Percentiles rank a stretch among this genome's conserved stretches.
Conservation (phyloP, 495 filamentous ascomycete species). For the Podospora sp. region DNA sequence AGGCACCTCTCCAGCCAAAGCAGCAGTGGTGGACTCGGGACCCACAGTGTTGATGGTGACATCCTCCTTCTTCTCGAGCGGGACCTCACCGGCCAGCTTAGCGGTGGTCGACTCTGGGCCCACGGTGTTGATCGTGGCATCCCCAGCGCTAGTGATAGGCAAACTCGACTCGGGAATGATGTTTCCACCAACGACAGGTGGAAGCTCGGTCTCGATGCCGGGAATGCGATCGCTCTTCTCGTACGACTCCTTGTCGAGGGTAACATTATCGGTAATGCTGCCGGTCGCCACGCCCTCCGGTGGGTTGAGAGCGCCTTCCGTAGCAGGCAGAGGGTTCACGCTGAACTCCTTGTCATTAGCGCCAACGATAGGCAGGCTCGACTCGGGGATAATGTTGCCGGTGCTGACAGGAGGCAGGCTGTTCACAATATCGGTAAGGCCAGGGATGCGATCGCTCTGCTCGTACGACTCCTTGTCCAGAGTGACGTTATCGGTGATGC, state of each 20-base stretch:
- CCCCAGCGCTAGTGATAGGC: constrained; percentile 59
- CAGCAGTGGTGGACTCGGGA: constrained; percentile 71
- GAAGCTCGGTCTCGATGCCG: constrained; percentile 58
- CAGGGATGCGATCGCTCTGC: constrained; percentile 47
- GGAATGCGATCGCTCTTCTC: constrained; percentile 52
- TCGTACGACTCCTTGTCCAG: constrained; percentile 86
- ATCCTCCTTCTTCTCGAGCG: constrained; percentile 2
- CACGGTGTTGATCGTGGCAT: constrained; percentile 60
- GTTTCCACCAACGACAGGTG: constrained; percentile 62
- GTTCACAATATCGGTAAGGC: background rate
- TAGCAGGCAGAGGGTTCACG: constrained; percentile 77
- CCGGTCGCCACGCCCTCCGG: constrained; percentile 61
- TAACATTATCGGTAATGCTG: constrained; percentile 62
- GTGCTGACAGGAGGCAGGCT: background rate
- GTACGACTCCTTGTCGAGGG: constrained; percentile 81
- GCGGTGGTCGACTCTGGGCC: constrained; percentile 72
- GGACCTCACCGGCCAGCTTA: constrained; percentile 58
- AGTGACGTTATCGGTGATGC: constrained; percentile 62
- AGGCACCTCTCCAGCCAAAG: constrained; percentile 69
- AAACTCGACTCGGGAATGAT: constrained; percentile 87
- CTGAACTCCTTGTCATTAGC: constrained; percentile 49
- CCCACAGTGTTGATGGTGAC: constrained; percentile 68
- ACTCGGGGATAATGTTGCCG: constrained; percentile 20
- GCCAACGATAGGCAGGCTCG: constrained; percentile 53
- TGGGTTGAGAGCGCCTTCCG: constrained; percentile 76